Evolutionary conservation across 176 grass and related monocot species (phyloP).

Genomic region (maize (Zea mays)): DNA sequence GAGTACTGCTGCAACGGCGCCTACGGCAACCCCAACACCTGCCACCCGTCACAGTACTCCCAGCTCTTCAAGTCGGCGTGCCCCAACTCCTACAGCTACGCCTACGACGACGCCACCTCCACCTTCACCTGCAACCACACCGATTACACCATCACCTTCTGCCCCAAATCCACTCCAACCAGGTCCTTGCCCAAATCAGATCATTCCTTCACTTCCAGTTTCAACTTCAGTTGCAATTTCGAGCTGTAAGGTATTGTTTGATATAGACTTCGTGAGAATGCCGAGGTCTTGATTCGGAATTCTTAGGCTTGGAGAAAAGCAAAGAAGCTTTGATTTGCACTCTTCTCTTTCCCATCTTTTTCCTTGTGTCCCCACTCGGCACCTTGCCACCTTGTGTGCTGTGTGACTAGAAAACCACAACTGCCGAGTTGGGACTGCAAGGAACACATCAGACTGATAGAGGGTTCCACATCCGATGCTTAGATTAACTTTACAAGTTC

Average conservation of each 20-base stretch:
- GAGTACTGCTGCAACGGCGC: slow-evolving; percentile 96
- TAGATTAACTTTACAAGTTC: neutral
- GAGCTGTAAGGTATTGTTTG: neutral
- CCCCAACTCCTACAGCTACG: slow-evolving; percentile 91
- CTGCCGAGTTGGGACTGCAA: slow-evolving; percentile 20
- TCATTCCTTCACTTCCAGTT: neutral
- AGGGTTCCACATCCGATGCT: slow-evolving; percentile 1
- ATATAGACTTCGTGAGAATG: neutral
- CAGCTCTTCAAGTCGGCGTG: slow-evolving; percentile 94
- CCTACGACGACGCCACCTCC: slow-evolving; percentile 90
- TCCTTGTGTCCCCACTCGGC: slow-evolving; percentile 47
- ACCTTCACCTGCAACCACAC: slow-evolving; percentile 87
- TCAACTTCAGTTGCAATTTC: neutral
- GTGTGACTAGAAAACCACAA: slow-evolving; percentile 53
- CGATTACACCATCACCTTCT: slow-evolving; percentile 93
- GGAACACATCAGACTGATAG: neutral
- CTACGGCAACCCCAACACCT: slow-evolving; percentile 67
- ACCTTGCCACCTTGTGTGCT: slow-evolving; percentile 36
- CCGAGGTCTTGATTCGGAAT: neutral
- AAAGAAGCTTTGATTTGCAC: slow-evolving; percentile 47
- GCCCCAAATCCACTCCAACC: slow-evolving; percentile 54
- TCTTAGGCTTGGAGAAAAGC: slow-evolving; percentile 32
- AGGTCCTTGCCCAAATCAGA: slow-evolving; percentile 27
- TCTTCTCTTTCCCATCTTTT: slow-evolving; percentile 32
- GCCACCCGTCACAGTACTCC: slow-evolving; percentile 83